Conservation (phyloP, 108 stramenopile genomes). For the Phaeodactylum tricornutum region DNA sequence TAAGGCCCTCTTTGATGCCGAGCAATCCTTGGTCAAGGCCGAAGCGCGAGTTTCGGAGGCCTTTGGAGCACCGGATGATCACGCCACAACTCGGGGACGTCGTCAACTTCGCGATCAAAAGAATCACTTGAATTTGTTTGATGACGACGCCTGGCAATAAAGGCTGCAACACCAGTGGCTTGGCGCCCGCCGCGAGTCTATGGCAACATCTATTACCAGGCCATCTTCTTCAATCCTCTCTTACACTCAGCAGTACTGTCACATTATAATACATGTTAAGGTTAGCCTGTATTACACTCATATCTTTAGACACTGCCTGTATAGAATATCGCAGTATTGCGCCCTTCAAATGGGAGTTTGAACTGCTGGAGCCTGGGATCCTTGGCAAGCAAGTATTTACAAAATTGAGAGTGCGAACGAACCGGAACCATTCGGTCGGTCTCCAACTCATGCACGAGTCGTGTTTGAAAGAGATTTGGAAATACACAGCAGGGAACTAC, state of each 20-base stretch:
- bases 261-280: too few relatives aligned
- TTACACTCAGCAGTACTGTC: too few relatives aligned
- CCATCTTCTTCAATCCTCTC: too few relatives aligned
- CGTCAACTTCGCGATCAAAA: too few relatives aligned
- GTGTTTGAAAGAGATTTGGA: conserved; percentile 48
- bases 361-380: conserved; percentile 23
- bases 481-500: conserved; percentile 87
- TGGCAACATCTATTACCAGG: too few relatives aligned
- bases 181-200: too few relatives aligned
- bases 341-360: conserved; percentile 48
- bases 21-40: conserved; percentile 11
- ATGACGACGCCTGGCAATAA: too few relatives aligned
- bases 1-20: conserved; percentile 14
- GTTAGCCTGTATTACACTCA: too few relatives aligned
- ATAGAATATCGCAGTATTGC: conserved; percentile 54
- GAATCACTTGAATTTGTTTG: too few relatives aligned
- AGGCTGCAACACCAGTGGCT: too few relatives aligned
- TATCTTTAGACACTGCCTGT: too few relatives aligned
- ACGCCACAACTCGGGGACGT: too few relatives aligned
- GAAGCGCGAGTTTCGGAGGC: conserved; percentile 12
- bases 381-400: conserved; percentile 44
- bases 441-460: conserved; percentile 10
- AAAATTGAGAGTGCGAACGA: conserved; percentile 75
- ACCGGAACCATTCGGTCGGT: conserved; percentile 30
- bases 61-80: conserved; percentile 26